phyloP scores from a whole-genome alignment of 2,329 filamentous ascomycete species.

The Alternaria panax region DNA sequence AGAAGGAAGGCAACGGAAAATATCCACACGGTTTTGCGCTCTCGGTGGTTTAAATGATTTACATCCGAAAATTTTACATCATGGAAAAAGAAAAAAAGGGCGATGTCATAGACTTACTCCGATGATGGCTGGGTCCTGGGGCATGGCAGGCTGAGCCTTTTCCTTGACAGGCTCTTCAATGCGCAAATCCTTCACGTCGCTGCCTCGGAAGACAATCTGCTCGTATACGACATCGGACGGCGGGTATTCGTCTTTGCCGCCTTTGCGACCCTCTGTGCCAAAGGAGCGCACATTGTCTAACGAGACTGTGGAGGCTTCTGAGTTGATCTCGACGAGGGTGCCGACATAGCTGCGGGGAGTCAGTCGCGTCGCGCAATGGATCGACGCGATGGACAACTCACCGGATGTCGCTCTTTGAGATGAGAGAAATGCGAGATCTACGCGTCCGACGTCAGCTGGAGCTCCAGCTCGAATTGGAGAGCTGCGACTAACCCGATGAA shows the following conservation, averaged over 20 bases:
- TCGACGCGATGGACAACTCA: constrained; percentile 57
- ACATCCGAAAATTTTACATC: constrained; percentile 98
- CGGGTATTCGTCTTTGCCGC: constrained; percentile 80
- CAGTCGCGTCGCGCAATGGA: constrained; percentile 24
- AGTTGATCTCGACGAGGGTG: constrained; percentile 96
- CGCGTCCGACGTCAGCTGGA: constrained; percentile 44
- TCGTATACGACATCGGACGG: constrained; percentile 91
- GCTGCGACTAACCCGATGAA: constrained; percentile 64
- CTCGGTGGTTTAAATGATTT: constrained; percentile 83
- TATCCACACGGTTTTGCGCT: constrained; percentile 96
- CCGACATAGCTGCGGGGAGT: constrained; percentile 79
- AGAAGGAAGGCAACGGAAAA: constrained; percentile 99
- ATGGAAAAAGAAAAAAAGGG: constrained; percentile 57
- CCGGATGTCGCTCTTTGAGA: constrained; percentile 97
- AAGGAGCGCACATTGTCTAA: constrained; percentile 95
- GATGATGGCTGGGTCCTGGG: constrained; percentile 95
- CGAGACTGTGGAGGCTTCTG: constrained; percentile 93
- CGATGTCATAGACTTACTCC: constrained; percentile 74
- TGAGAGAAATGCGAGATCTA: constrained; percentile 92
- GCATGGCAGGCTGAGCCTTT: constrained; percentile 77
- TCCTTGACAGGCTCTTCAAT: constrained; percentile 82
- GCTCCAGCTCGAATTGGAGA: constrained; percentile 43
- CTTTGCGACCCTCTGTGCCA: constrained; percentile 89
- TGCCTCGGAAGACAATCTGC: constrained; percentile 98
- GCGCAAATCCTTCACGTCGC: constrained; percentile 96